Conservation (phyloP, 495 filamentous ascomycete species). For the Beverwykella pulmonaria region DNA sequence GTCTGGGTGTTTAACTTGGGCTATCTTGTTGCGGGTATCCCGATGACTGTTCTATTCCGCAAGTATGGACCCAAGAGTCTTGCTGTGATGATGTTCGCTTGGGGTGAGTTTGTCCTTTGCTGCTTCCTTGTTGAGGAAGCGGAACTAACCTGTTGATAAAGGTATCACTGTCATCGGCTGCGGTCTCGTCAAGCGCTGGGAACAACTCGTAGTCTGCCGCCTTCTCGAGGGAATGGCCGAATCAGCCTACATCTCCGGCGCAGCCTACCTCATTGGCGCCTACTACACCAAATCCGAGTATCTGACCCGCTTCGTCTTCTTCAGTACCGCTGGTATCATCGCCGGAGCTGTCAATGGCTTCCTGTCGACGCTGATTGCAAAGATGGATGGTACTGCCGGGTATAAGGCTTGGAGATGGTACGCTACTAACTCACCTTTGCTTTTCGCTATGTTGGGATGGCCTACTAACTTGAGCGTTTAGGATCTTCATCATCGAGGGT, state of each 20-base stretch:
- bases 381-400: conserved; percentile 67
- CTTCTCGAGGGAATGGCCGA: conserved; percentile 32
- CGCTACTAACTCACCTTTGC: background rate
- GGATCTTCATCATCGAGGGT: conserved; percentile 60
- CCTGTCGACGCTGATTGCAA: conserved; percentile 65
- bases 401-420: conserved; percentile 70
- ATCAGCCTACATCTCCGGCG: conserved; percentile 31
- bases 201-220: conserved; percentile 25
- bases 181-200: conserved; percentile 30
- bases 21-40: conserved; percentile 66
- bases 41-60: conserved; percentile 69
- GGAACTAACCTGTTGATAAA: background rate
- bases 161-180: conserved; percentile 33
- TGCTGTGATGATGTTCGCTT: conserved; percentile 56
- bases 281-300: conserved; percentile 38
- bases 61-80: conserved; percentile 67
- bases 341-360: conserved; percentile 71
- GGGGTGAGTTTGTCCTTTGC: background rate
- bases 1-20: conserved; percentile 61
- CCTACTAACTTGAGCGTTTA: background rate
- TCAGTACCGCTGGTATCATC: conserved; percentile 66
- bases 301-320: conserved; percentile 60
- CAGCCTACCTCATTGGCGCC: conserved; percentile 33
- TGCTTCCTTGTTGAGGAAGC: background rate
- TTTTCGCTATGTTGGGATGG: too few species aligned